A percentile compares a stretch with the other conserved stretches of the same genome.
Conservation (phyloP, 106 monocot species). For the Dendrobium officinale region DNA sequence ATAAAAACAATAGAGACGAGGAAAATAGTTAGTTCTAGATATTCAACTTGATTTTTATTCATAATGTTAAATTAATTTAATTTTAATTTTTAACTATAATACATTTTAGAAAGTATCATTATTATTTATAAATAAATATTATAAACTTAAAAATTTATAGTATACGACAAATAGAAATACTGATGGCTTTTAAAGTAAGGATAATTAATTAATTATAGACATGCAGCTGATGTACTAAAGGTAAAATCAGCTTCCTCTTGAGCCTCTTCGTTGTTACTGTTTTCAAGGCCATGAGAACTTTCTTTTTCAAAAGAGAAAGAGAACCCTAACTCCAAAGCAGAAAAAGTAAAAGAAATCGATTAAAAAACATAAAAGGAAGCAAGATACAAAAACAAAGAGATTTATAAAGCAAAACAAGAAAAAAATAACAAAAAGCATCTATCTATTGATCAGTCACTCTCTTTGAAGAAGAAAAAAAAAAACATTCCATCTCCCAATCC, state of each 20-base stretch:
- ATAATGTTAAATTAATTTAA: too few species aligned
- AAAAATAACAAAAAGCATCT: background rate
- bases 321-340: slow-evolving; percentile 6
- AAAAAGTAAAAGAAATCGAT: too few species aligned
- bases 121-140: too few species aligned
- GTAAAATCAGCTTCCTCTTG: background rate
- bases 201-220: background rate
- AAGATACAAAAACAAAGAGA: background rate
- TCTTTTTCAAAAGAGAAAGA: background rate
- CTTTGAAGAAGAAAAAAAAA: background rate
- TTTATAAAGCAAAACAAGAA: background rate
- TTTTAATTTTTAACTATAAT: too few species aligned
- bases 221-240: background rate
- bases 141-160: too few species aligned
- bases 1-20: too few species aligned
- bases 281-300: background rate
- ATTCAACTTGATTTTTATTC: too few species aligned
- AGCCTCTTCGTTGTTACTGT: background rate
- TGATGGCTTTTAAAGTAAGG: background rate
- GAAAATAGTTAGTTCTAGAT: too few species aligned
- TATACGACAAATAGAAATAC: too few species aligned
- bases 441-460: slow-evolving; percentile 1
- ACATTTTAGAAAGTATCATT: too few species aligned
- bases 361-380: background rate
- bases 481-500: background rate